A percentile compares a stretch with the other conserved stretches of the same genome.
These are phyloP conservation scores for Cystobasidium ongulense DNA, from an alignment of 768 basidiomycete genomes.

Conservation along the genomic window DNA sequence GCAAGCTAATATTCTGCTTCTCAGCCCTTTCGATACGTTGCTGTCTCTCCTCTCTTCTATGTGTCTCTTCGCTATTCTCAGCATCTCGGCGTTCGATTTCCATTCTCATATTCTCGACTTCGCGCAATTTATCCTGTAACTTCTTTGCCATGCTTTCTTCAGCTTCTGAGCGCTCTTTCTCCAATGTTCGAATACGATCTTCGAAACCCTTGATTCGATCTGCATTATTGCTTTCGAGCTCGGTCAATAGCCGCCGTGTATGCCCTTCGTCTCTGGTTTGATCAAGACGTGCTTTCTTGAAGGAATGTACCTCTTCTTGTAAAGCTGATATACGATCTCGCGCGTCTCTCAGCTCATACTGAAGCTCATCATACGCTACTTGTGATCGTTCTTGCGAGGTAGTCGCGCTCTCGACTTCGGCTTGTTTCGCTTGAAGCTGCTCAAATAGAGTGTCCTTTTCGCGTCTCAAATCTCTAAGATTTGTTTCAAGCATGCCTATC, in stretches of 20 bases:
- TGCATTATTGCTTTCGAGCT: constrained; percentile 78
- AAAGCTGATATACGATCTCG: constrained; percentile 64
- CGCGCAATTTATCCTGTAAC: constrained; percentile 47
- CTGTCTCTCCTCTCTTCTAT: constrained; percentile 55
- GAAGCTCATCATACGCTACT: constrained; percentile 70
- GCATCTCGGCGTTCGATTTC: constrained; percentile 38
- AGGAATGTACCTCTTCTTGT: constrained; percentile 44
- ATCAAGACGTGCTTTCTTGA: constrained; percentile 59
- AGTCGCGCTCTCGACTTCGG: constrained; percentile 75
- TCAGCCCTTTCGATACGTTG: constrained; percentile 53
- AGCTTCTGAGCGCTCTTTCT: constrained; percentile 74
- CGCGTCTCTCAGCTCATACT: constrained; percentile 75
- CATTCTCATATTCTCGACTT: constrained; percentile 40
- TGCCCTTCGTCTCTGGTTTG: constrained; percentile 48
- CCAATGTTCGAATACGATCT: constrained; percentile 56
- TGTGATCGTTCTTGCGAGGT: constrained; percentile 66
- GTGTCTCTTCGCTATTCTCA: constrained; percentile 36
- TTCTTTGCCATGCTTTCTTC: constrained; percentile 86
- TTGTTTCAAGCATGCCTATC: constrained; percentile 62
- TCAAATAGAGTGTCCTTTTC: constrained; percentile 80
- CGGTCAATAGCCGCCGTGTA: constrained; percentile 67
- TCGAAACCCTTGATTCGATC: constrained; percentile 86
- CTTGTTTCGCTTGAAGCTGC: constrained; percentile 75
- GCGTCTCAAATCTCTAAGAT: constrained; percentile 58
- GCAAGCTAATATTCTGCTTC: constrained; percentile 50